Base-by-base conservation (phyloP, 1,284 basidiomycete species). In the Trametes polyzona region DNA sequence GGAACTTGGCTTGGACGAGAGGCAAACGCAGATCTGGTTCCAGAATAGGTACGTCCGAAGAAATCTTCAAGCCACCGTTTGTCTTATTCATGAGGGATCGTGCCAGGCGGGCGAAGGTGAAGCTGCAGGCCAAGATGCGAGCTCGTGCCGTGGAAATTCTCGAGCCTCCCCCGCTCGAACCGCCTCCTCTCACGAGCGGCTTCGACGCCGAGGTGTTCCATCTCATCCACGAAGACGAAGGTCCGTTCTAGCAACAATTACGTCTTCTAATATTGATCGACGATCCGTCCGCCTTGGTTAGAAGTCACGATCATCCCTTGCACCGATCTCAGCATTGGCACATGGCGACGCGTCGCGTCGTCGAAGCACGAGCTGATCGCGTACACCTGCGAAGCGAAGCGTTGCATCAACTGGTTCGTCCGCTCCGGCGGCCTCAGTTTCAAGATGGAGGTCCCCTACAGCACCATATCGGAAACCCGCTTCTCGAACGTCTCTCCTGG, bases 11-110 rank as follows among this genome's bases (percentile, higher is more conserved):
- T 92, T 92, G 87, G 82, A 88, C 56, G 90, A 92, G 73, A 84
- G 90, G 37, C 90, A 92, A 76, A 91, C 88, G 0, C 90, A 92
- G 72, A 89, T 93, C 53, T 92, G 90, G 91, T 93, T 92, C 68
- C 90, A 93, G 70, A 93, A 93, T 67, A 79, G 90, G 90, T 89
- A 60, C 47, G 80, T 67, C 17, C 26, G 44, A 26, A 41, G 41
- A 27, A 29, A 39, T 30, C 52, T 52, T n/a, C n/a, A n/a, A n/a
- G n/a, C n/a, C n/a, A n/a, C n/a, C n/a, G n/a, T n/a, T n/a, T n/a
- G n/a, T n/a, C n/a, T n/a, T n/a, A n/a, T n/a, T n/a, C 44, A 52
- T 39, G 14, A 4, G 6, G 3, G 9, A 9, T 23, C 35, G 19
- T 24, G 62, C n/a, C 51, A 92, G 90, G 59, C 87, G 91, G 8